Percentiles rank a stretch among this genome's conserved stretches.
phyloP scores from a whole-genome alignment of 805 yeast genomes.

The Torulaspora gathmanii region DNA sequence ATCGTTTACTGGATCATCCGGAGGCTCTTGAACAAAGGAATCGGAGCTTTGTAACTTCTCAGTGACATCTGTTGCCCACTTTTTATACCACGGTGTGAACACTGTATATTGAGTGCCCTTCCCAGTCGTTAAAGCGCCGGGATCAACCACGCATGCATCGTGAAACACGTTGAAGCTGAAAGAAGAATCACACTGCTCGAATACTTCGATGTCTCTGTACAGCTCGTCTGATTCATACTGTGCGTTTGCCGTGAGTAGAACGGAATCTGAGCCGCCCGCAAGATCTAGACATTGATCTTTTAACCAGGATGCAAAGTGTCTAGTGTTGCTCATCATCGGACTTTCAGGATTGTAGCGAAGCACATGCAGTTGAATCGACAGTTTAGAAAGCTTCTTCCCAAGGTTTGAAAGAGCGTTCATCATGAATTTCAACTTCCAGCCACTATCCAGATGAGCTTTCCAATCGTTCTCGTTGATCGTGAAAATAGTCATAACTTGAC shows the following conservation, averaged over 20 bases:
- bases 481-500: constrained; percentile 41
- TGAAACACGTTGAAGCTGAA: constrained; percentile 31
- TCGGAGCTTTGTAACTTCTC: neutral
- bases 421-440: constrained; percentile 41
- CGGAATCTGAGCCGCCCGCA: constrained; percentile 11
- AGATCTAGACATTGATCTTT: constrained; percentile 15
- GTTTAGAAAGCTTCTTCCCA: constrained; percentile 29
- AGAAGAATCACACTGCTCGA: constrained; percentile 3
- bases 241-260: constrained; percentile 30
- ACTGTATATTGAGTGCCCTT: constrained; percentile 44
- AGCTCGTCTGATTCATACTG: constrained; percentile 38
- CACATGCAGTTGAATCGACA: constrained; percentile 38
- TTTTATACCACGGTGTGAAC: constrained; percentile 46
- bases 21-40: neutral
- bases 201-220: constrained; percentile 22
- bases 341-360: constrained; percentile 23
- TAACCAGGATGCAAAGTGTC: constrained; percentile 25
- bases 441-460: constrained; percentile 42
- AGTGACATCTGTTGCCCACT: constrained; percentile 33
- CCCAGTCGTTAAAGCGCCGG: constrained; percentile 39
- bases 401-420: constrained; percentile 35
- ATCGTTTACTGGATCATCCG: constrained; percentile 6
- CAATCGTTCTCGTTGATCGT: constrained; percentile 41
- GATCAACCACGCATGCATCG: constrained; percentile 43
- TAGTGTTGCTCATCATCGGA: constrained; percentile 16